Evolutionary conservation across 495 filamentous ascomycete genomes (phyloP).

Genomic region (Aspergillus hancockii): DNA sequence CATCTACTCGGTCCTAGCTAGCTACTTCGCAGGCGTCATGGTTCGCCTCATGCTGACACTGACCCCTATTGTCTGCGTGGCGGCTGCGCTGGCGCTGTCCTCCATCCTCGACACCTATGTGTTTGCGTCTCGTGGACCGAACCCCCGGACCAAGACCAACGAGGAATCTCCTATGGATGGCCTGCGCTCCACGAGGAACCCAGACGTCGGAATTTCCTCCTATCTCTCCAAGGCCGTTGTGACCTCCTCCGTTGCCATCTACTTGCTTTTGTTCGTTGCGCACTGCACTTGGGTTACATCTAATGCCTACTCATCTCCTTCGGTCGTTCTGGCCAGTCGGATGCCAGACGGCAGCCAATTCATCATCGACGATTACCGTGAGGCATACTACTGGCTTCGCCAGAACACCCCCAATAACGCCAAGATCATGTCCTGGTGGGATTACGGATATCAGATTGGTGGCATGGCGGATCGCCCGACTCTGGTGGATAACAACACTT

Average conservation of each 20-base stretch:
- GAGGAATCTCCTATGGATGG: constrained; percentile 52
- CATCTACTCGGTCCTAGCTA: constrained; percentile 91
- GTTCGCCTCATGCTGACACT: constrained; percentile 97
- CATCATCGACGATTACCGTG: constrained; percentile 99
- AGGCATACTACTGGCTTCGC: constrained; percentile 99
- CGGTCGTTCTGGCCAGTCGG: constrained; percentile 89
- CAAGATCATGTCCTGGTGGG: constrained; percentile 99
- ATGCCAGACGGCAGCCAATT: constrained; percentile 94
- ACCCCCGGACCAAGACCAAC: constrained; percentile 44
- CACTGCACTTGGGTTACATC: constrained; percentile 99
- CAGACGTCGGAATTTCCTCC: constrained; percentile 82
- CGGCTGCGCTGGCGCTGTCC: constrained; percentile 88
- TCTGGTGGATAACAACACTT: constrained; percentile 98
- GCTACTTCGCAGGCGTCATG: constrained; percentile 99
- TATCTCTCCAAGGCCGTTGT: constrained; percentile 75
- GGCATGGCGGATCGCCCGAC: constrained; percentile 99
- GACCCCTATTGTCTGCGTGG: constrained; percentile 94
- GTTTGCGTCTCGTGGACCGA: constrained; percentile 49
- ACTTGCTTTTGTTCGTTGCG: constrained; percentile 89
- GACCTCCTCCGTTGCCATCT: constrained; percentile 68
- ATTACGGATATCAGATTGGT: constrained; percentile 99
- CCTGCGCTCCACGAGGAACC: constrained; percentile 70
- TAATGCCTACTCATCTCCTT: constrained; percentile 97
- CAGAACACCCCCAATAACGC: constrained; percentile 93
- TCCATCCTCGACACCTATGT: constrained; percentile 87